Evolutionary conservation across 2,329 filamentous ascomycete genomes (phyloP), one percentile per base, ranked within the genome.

Genomic region (Zymoseptoria passerinii): DNA sequence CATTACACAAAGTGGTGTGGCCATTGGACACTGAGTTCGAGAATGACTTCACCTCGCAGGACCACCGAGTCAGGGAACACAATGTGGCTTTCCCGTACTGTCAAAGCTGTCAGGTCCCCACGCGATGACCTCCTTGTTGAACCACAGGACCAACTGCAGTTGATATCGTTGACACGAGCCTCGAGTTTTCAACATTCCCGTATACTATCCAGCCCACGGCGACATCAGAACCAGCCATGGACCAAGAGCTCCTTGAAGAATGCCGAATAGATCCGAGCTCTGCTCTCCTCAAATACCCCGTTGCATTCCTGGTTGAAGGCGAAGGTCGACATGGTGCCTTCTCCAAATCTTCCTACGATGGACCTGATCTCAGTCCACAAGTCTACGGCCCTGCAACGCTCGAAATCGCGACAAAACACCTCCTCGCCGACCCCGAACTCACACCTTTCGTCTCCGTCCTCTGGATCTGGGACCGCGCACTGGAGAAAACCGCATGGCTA

Each of bases 21-120:
- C 35, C 35, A 40, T 6, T 6, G 16, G 13, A 10, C 10, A 40
- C 35, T 16, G 35, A 40, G 35, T 40, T 40, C 16, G 10, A 16
- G 16, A n/a, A 54, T 54, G 53, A 29, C 50, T 52, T 52, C 50
- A 52, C 50, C 50, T n/a, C 50, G 50, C 50, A 52, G 23, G 16
- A 28, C 50, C 50, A 28, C 7, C 50, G 50, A 52, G 50, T 52
- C 50, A 52, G 23, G 50, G 50, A 52, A n/a, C 50, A 40, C 35
- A 40, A 40, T 40, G 29, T 40, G 35, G 35, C 35, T 40, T 40
- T 40, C 35, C 10, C 35, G 35, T 10, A 16, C 35, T 40, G 35
- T 52, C 50, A 50, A 50, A 27, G 19, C 18, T 19, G 19, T 4
- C 48, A 50, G 8, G 20, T 50, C 13, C 18, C 19, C 48, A 23